These are phyloP conservation scores for Boechera divaricarpa DNA, from an alignment of 345 rosid species.

Conservation along the genomic window DNA sequence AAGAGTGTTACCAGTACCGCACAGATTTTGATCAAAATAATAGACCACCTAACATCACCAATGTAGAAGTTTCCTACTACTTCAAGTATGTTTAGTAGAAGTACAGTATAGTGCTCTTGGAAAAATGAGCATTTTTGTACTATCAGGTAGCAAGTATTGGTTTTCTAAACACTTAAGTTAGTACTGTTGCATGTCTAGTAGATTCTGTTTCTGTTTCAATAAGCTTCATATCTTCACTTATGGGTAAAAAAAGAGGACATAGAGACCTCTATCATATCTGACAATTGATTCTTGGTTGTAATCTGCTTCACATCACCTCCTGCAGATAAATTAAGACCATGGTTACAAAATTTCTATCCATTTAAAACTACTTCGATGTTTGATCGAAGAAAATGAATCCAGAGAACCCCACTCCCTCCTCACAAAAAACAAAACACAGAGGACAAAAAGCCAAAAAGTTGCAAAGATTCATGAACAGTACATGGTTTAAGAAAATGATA, in stretches of 20 bases:
- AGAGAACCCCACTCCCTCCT: not conserved
- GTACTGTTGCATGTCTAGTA: conserved; percentile 8
- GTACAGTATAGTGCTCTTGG: not conserved
- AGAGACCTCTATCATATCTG: conserved; percentile 92
- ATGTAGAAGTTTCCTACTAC: not conserved
- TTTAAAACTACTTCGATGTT: not conserved
- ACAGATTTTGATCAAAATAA: not conserved
- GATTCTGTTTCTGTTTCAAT: not conserved
- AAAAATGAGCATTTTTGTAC: conserved; percentile 1
- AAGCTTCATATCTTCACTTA: conserved; percentile 2
- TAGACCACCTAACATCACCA: conserved; percentile 5
- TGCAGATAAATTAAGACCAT: conserved; percentile 67
- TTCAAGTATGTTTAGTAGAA: not conserved
- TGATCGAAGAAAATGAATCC: conserved; percentile 1
- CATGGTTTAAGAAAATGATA: conserved; percentile 17
- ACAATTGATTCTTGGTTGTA: conserved; percentile 61
- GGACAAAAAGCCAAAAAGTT: not conserved
- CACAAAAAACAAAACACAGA: conserved; percentile 4
- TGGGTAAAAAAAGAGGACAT: conserved; percentile 38
- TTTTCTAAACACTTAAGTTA: not conserved
- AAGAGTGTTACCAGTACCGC: conserved; percentile 19
- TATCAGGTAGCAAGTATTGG: not conserved
- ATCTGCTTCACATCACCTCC: conserved; percentile 96
- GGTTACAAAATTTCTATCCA: conserved; percentile 39
- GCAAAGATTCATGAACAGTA: not conserved